Conservation (phyloP, 2,329 filamentous ascomycete genomes). For the Alternaria infectoria region DNA sequence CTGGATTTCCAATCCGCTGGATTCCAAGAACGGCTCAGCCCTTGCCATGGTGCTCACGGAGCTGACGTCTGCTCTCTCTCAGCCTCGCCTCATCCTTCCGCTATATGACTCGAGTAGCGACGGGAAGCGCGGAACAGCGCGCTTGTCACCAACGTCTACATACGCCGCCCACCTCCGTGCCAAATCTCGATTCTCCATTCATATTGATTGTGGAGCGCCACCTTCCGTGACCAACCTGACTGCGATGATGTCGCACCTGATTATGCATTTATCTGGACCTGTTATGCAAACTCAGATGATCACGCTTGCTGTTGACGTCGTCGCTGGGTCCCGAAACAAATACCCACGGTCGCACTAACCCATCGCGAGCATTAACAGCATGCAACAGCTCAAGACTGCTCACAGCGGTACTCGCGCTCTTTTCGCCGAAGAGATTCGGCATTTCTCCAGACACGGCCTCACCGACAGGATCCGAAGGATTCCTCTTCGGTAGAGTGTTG, state of each 20-base stretch:
- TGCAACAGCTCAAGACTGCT: not conserved
- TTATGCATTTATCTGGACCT: not conserved
- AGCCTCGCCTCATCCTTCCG: slow-evolving; percentile 25
- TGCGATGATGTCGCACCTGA: not conserved
- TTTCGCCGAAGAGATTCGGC: not conserved
- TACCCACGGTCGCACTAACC: not conserved
- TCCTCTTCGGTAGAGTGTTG: slow-evolving; percentile 2
- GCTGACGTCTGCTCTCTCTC: slow-evolving; percentile 16
- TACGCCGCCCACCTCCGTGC: slow-evolving; percentile 8
- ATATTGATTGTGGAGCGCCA: slow-evolving; percentile 4
- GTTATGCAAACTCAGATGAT: not conserved
- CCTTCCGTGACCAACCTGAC: slow-evolving; percentile 4
- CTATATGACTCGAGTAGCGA: slow-evolving; percentile 20
- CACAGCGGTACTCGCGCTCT: not conserved
- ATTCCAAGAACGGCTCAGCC: not conserved
- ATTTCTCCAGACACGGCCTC: not conserved
- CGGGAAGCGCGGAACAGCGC: slow-evolving; percentile 29
- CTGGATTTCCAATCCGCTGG: slow-evolving; percentile 4
- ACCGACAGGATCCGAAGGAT: slow-evolving; percentile 8
- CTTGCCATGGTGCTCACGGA: slow-evolving; percentile 14
- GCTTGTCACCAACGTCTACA: slow-evolving; percentile 19
- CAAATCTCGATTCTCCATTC: not conserved
- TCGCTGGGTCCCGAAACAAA: not conserved
- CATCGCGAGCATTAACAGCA: not conserved
- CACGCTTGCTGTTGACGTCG: not conserved